A percentile compares a stretch with the other conserved stretches of the same genome.
Evolutionary conservation across 1,139 yeast species (phyloP).

Genomic region (Hansenula sp.): DNA sequence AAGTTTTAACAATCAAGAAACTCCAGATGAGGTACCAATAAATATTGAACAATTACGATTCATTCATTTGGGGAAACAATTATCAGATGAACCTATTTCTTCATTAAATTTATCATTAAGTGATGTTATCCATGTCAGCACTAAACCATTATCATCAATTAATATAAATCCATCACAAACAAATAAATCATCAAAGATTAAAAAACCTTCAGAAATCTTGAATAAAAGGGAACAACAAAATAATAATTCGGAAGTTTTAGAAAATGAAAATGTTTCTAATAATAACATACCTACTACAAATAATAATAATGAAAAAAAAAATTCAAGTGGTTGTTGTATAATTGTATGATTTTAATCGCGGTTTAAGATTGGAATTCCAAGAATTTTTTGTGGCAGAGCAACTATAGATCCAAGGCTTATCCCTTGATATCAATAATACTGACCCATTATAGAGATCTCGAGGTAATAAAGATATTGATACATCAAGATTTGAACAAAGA

Average conservation of each 20-base stretch:
- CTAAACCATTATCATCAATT: slow-evolving; percentile 8
- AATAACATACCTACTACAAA: not conserved
- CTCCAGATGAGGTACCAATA: slow-evolving; percentile 4
- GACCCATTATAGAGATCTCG: too few relatives aligned
- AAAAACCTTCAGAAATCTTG: not conserved
- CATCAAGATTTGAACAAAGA: too few relatives aligned
- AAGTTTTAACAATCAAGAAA: not conserved
- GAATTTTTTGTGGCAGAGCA: too few relatives aligned
- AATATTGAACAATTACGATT: slow-evolving; percentile 12
- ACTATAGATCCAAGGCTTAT: too few relatives aligned
- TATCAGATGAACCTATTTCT: slow-evolving; percentile 1
- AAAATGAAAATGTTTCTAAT: not conserved
- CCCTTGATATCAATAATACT: too few relatives aligned
- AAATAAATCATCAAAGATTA: too few relatives aligned
- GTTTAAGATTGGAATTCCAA: too few relatives aligned
- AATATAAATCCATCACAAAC: slow-evolving; percentile 1
- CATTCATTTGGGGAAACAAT: slow-evolving; percentile 17
- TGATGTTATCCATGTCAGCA: slow-evolving; percentile 15
- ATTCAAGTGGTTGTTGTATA: not conserved
- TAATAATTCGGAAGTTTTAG: not conserved
- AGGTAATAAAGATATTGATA: too few relatives aligned
- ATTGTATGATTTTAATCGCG: not conserved
- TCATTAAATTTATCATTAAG: slow-evolving; percentile 12
- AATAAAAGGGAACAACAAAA: not conserved
- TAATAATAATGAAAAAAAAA: not conserved